These are phyloP conservation scores for Pseudocercospora fuligena DNA, from an alignment of 2,329 filamentous ascomycete species.

Conservation along the genomic window DNA sequence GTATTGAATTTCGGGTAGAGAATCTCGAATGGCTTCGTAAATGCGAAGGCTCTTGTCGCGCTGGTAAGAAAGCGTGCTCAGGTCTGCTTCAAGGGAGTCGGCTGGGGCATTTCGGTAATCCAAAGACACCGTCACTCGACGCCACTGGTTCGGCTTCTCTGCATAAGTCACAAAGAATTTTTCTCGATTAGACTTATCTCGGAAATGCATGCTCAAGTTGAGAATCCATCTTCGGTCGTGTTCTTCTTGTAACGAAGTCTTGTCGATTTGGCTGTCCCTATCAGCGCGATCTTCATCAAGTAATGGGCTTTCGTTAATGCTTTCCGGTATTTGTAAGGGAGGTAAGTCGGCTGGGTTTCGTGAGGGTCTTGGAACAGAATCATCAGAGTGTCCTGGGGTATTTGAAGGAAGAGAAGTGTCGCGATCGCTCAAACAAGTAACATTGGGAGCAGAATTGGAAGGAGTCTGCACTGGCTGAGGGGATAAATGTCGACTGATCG, in stretches of 20 bases:
- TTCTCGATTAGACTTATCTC: slow-evolving; percentile 87
- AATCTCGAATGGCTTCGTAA: slow-evolving; percentile 92
- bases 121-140: slow-evolving; percentile 87
- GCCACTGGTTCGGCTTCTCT: slow-evolving; percentile 77
- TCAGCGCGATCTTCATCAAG: slow-evolving; percentile 38
- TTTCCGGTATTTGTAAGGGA: slow-evolving; percentile 31
- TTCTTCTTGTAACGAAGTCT: slow-evolving; percentile 74
- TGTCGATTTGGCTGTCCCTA: slow-evolving; percentile 51
- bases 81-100: slow-evolving; percentile 83
- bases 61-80: slow-evolving; percentile 78
- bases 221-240: slow-evolving; percentile 86
- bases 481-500: slow-evolving; percentile 50
- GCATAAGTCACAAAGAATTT: slow-evolving; percentile 98
- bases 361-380: slow-evolving; percentile 10
- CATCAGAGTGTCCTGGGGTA: slow-evolving; percentile 3
- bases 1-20: slow-evolving; percentile 90
- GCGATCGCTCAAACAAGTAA: slow-evolving; percentile 20
- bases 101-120: slow-evolving; percentile 83
- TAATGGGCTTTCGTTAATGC: slow-evolving; percentile 14
- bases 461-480: slow-evolving; percentile 45
- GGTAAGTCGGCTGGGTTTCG: slow-evolving; percentile 27
- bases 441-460: slow-evolving; percentile 47
- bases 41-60: slow-evolving; percentile 91
- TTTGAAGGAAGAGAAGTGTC: slow-evolving; percentile 13
- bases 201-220: slow-evolving; percentile 97